phyloP scores from a whole-genome alignment of 371 early-diverging fungal species.

The Mortierella sp. region DNA sequence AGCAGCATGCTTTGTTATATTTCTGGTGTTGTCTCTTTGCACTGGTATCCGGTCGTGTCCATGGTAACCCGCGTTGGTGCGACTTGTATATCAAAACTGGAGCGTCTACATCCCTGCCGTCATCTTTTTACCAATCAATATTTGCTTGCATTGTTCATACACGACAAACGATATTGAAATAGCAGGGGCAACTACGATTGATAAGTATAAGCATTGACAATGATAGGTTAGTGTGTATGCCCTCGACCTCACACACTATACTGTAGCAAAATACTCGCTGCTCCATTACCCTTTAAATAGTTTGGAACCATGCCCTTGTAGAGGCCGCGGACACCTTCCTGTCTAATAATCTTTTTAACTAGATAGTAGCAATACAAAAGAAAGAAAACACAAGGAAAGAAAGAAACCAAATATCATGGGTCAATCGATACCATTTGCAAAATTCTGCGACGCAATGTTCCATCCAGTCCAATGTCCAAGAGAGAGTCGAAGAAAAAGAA shows the following conservation, averaged over 20 bases:
- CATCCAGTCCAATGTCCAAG: background rate
- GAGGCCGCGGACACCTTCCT: constrained; percentile 82
- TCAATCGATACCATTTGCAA: too few relatives aligned
- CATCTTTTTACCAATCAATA: constrained; percentile 58
- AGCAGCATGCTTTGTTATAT: too few relatives aligned
- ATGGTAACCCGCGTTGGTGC: too few relatives aligned
- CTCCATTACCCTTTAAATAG: constrained; percentile 71
- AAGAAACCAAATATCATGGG: too few relatives aligned
- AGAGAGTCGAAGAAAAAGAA: background rate
- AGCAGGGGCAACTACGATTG: constrained; percentile 77
- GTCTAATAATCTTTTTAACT: constrained; percentile 68
- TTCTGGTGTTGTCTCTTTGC: too few relatives aligned
- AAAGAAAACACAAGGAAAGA: background rate
- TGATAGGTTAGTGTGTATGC: too few relatives aligned
- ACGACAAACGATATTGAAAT: constrained; percentile 89
- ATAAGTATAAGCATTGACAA: background rate
- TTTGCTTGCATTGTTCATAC: constrained; percentile 79
- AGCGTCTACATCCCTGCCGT: constrained; percentile 47
- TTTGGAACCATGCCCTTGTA: constrained; percentile 86
- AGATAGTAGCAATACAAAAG: background rate
- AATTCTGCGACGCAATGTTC: too few relatives aligned
- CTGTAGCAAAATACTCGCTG: background rate
- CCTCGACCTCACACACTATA: too few relatives aligned
- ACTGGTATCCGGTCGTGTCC: too few relatives aligned
- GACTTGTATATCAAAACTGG: too few relatives aligned